Percentiles rank a stretch among this genome's conserved stretches.
Conservation (phyloP, 116 monocot genomes). For the Phalaenopsis hybrid region DNA sequence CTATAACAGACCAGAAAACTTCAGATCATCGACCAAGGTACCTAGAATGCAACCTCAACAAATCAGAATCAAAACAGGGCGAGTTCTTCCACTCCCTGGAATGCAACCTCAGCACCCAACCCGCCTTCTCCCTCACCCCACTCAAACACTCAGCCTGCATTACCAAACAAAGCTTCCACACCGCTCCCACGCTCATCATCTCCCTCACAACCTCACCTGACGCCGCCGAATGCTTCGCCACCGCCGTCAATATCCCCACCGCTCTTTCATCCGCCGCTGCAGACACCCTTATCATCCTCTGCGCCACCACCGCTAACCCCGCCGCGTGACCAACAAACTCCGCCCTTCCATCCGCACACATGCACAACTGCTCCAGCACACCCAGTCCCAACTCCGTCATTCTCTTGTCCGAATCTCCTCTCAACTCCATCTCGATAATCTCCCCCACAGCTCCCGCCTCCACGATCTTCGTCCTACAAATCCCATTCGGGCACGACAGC, state of each 20-base stretch:
- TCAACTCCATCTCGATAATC: no score
- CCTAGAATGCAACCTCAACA: no score
- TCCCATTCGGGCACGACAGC: constrained; percentile 25
- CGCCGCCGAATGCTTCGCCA: constrained; percentile 25
- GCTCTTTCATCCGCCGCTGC: constrained; percentile 26
- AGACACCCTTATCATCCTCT: constrained; percentile 31
- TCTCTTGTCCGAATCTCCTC: no score
- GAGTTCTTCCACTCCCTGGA: constrained; percentile 36
- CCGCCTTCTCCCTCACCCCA: constrained; percentile 33
- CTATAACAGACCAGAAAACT: no score
- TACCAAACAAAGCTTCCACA: constrained; percentile 32
- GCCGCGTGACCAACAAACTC: constrained; percentile 32
- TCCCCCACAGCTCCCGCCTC: no score
- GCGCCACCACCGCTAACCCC: constrained; percentile 32
- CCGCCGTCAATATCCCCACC: constrained; percentile 22
- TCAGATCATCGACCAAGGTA: no score
- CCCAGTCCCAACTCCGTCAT: constrained; percentile 18
- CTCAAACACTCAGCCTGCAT: constrained; percentile 17
- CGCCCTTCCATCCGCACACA: constrained; percentile 30
- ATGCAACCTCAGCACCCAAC: constrained; percentile 41
- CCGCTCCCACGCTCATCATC: constrained; percentile 39
- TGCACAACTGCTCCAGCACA: constrained; percentile 42
- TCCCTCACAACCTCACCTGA: constrained; percentile 23
- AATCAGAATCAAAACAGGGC: constrained; percentile 14
- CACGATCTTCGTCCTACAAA: no score